Percentiles rank a stretch among this genome's conserved stretches.
Evolutionary conservation across 495 filamentous ascomycete genomes (phyloP).

Genomic region (Aspergillus nanangensis): DNA sequence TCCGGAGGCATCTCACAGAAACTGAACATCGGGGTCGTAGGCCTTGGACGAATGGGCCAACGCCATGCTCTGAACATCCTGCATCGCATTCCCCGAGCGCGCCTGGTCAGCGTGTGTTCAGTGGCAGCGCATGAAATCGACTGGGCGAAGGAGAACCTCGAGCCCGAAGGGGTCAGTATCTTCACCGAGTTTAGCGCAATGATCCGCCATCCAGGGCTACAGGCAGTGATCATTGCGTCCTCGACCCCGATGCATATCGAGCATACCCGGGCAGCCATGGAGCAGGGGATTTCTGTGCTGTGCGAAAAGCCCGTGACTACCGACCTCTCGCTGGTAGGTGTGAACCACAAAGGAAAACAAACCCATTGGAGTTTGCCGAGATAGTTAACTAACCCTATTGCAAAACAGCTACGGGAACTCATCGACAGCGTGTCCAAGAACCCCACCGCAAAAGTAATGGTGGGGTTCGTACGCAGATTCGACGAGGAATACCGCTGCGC

Average conservation of each 20-base stretch:
- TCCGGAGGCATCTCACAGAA: too few relatives aligned
- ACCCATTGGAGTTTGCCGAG: not conserved
- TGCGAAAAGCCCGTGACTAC: constrained; percentile 50
- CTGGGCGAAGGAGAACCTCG: constrained; percentile 38
- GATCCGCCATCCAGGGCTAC: constrained; percentile 41
- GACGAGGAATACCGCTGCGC: constrained; percentile 21
- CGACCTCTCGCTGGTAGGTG: constrained; percentile 39
- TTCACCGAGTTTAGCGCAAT: constrained; percentile 46
- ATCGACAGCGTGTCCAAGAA: constrained; percentile 34
- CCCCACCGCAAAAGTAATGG: constrained; percentile 50
- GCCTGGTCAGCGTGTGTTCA: constrained; percentile 45
- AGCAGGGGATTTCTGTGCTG: constrained; percentile 40
- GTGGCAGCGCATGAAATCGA: constrained; percentile 34
- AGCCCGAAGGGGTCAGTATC: constrained; percentile 24
- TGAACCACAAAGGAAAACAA: not conserved
- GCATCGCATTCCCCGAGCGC: constrained; percentile 36
- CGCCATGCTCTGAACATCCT: constrained; percentile 44
- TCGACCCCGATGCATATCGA: constrained; percentile 35
- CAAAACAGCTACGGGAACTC: constrained; percentile 37
- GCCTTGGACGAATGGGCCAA: constrained; percentile 51
- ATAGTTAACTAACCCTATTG: not conserved
- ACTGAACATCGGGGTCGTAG: constrained; percentile 38
- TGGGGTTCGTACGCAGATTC: constrained; percentile 51
- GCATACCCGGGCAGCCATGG: constrained; percentile 5
- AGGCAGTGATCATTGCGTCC: constrained; percentile 44